phyloP scores from a whole-genome alignment of 2,329 filamentous ascomycete genomes.

The Emydomyces testavorans region DNA sequence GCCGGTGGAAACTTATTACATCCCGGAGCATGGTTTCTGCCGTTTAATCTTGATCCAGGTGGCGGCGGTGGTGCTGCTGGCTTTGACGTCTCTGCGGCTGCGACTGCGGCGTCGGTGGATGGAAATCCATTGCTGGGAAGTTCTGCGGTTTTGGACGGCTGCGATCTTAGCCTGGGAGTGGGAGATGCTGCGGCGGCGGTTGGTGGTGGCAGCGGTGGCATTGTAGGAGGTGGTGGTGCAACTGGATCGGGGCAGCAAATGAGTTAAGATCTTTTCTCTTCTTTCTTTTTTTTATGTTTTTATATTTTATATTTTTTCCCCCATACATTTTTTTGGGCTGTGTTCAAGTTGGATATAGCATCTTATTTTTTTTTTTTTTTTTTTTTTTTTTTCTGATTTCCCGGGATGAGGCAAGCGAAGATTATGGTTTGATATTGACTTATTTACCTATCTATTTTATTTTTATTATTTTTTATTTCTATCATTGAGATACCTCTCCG shows the following conservation, averaged over 20 bases:
- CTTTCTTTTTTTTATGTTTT: background rate
- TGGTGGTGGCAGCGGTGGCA: background rate
- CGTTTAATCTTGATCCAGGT: conserved; percentile 73
- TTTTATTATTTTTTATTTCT: background rate
- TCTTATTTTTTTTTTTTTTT: background rate
- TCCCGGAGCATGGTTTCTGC: conserved; percentile 73
- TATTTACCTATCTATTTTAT: background rate
- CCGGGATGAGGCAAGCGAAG: background rate
- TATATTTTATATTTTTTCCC: background rate
- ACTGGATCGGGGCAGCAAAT: background rate
- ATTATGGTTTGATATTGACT: background rate
- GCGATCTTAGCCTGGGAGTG: background rate
- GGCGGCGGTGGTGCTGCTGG: conserved; percentile 15
- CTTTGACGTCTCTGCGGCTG: background rate
- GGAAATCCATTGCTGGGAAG: conserved; percentile 1
- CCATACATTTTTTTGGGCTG: background rate
- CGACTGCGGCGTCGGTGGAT: background rate
- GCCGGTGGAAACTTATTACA: conserved; percentile 32
- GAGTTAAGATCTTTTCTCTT: background rate
- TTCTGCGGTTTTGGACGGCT: background rate
- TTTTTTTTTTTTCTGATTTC: background rate
- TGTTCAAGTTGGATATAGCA: background rate
- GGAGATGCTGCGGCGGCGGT: background rate
- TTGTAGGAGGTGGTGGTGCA: background rate
- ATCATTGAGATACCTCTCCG: background rate